Evolutionary conservation across 768 basidiomycete genomes (phyloP).

Genomic region (Auricularia sp.): DNA sequence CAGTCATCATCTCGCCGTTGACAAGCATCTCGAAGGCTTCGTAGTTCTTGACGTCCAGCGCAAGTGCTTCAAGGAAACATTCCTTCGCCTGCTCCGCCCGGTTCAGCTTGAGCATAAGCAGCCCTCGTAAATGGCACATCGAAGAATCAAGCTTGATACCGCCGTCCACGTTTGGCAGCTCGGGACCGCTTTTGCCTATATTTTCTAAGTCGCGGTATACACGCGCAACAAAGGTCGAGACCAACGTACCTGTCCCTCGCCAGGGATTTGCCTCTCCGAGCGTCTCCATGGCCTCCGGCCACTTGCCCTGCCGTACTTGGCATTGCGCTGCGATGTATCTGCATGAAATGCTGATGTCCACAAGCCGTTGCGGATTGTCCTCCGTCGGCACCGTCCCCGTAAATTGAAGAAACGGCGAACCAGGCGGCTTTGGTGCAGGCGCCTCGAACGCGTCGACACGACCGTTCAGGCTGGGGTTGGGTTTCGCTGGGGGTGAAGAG

Average conservation of each 20-base stretch:
- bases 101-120: conserved; percentile 90
- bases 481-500: conserved; percentile 32
- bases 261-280: conserved; percentile 91
- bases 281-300: conserved; percentile 86
- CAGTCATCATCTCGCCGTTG: conserved; percentile 90
- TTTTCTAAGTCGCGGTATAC: background rate
- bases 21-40: conserved; percentile 89
- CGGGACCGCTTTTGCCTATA: conserved; percentile 52
- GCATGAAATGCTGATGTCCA: conserved; percentile 92
- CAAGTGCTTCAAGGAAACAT: conserved; percentile 91
- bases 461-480: conserved; percentile 2
- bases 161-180: conserved; percentile 76
- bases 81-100: conserved; percentile 85
- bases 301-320: conserved; percentile 85
- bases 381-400: conserved; percentile 58
- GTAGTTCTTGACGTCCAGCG: conserved; percentile 93
- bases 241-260: conserved; percentile 46
- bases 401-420: conserved; percentile 13
- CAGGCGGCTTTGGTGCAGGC: background rate
- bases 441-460: background rate
- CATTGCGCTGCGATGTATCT: conserved; percentile 95
- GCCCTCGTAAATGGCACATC: conserved; percentile 88
- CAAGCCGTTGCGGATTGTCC: conserved; percentile 61
- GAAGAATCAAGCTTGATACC: conserved; percentile 99
- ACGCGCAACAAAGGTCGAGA: too few species aligned